These are phyloP conservation scores for Fonsecaea nubica DNA, from an alignment of 2,329 filamentous ascomycete species.

Conservation along the genomic window DNA sequence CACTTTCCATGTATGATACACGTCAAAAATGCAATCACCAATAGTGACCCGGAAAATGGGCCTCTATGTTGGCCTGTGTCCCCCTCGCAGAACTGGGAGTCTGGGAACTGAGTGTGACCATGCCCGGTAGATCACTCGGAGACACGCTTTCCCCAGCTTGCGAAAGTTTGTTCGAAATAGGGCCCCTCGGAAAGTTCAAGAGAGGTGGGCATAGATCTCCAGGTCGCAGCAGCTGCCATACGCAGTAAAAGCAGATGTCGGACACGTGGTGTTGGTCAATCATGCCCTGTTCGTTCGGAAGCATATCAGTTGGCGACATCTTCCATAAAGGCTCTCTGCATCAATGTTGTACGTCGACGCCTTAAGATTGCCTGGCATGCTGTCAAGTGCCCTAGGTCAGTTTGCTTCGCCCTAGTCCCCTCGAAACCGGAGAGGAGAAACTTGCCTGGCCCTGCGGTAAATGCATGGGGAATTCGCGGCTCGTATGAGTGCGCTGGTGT, in stretches of 20 bases:
- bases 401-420: neutral
- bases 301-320: neutral
- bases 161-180: neutral
- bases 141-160: neutral
- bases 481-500: neutral
- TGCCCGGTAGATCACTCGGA: conserved; percentile 10
- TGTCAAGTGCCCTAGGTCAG: neutral
- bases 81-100: neutral
- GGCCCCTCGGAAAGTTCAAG: neutral
- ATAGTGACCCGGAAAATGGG: conserved; percentile 1
- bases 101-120: neutral
- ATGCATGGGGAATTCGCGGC: neutral
- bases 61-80: neutral
- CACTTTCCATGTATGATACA: conserved; percentile 9
- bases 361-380: neutral
- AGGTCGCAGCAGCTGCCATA: conserved; percentile 3
- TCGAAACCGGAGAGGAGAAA: neutral
- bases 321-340: neutral
- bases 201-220: neutral
- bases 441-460: neutral
- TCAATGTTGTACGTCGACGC: neutral
- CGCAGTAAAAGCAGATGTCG: conserved; percentile 11
- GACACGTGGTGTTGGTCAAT: conserved; percentile 17
- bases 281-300: neutral
- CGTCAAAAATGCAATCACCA: conserved; percentile 1